phyloP scores from a whole-genome alignment of 495 filamentous ascomycete genomes.

The Elaphomyces granulatus region DNA sequence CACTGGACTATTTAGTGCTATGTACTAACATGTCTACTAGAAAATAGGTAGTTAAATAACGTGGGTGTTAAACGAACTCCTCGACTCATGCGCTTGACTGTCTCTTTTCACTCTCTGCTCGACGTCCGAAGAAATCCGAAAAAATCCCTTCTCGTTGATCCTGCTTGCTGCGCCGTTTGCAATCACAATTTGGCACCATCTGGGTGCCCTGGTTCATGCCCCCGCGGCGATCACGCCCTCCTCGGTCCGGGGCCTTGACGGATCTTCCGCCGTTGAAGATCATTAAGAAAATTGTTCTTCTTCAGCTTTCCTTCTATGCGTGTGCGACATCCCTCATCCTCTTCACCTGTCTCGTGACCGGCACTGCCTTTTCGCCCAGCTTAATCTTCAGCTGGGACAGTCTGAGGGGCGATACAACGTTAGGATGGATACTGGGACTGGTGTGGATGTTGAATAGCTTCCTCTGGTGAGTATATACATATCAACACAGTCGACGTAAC shows the following conservation, averaged over 20 bases:
- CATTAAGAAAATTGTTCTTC: slow-evolving; percentile 66
- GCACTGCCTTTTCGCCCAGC: slow-evolving; percentile 51
- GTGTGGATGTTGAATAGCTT: slow-evolving; percentile 73
- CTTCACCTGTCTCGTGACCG: slow-evolving; percentile 78
- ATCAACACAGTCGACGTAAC: too few relatives aligned
- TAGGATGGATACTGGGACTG: slow-evolving; percentile 81
- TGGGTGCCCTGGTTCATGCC: slow-evolving; percentile 43
- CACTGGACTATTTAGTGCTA: too few relatives aligned
- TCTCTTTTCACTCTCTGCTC: too few relatives aligned
- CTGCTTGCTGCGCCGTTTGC: too few relatives aligned
- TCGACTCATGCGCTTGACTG: too few relatives aligned
- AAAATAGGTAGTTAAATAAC: too few relatives aligned
- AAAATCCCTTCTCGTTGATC: too few relatives aligned
- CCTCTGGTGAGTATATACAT: slow-evolving; percentile 64
- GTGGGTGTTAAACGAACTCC: too few relatives aligned
- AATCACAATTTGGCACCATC: too few relatives aligned
- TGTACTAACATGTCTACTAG: too few relatives aligned
- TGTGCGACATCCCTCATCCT: slow-evolving; percentile 60
- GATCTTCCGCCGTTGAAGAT: slow-evolving; percentile 78
- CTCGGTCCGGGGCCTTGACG: slow-evolving; percentile 61
- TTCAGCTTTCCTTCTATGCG: slow-evolving; percentile 78
- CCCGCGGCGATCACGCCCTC: slow-evolving; percentile 61
- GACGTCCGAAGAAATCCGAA: too few relatives aligned
- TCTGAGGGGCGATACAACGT: slow-evolving; percentile 78
- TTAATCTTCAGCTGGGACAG: slow-evolving; percentile 67